A percentile compares a stretch with the other conserved stretches of the same genome.
Evolutionary conservation across 495 filamentous ascomycete genomes (phyloP).

Genomic region (Ramalina intermedia): DNA sequence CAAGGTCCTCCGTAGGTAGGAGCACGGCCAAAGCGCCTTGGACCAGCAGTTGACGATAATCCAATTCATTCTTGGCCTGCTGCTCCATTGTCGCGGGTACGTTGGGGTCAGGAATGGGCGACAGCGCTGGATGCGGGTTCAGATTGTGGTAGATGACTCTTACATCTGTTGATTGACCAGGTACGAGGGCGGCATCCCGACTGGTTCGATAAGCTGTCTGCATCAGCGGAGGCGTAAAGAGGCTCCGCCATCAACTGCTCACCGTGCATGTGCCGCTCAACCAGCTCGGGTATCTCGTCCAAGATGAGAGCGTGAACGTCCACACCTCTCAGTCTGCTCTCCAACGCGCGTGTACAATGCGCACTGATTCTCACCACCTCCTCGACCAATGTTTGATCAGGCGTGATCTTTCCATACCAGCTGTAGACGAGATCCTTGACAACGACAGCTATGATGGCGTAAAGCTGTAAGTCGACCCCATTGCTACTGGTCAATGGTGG

Average conservation of each 20-base stretch:
- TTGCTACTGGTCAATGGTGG: constrained; percentile 88
- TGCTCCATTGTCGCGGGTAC: constrained; percentile 35
- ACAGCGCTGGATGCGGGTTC: constrained; percentile 63
- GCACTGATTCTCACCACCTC: constrained; percentile 82
- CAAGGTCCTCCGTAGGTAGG: constrained; percentile 81
- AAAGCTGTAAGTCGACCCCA: constrained; percentile 81
- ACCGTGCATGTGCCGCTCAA: constrained; percentile 75
- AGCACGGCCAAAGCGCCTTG: constrained; percentile 65
- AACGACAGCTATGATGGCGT: constrained; percentile 78
- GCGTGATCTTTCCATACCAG: constrained; percentile 87
- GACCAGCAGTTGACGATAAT: constrained; percentile 69
- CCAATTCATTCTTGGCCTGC: constrained; percentile 61
- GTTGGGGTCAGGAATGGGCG: constrained; percentile 49
- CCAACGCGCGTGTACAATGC: constrained; percentile 73
- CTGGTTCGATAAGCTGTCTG: constrained; percentile 39
- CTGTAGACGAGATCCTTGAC: constrained; percentile 75
- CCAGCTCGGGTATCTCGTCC: constrained; percentile 74
- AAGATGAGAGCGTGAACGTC: constrained; percentile 72
- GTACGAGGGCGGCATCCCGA: constrained; percentile 35
- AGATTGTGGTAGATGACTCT: constrained; percentile 70
- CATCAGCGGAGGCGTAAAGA: constrained; percentile 2
- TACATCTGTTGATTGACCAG: constrained; percentile 40
- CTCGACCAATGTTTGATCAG: constrained; percentile 71
- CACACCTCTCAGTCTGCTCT: constrained; percentile 66
- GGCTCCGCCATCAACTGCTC: constrained; percentile 15